A percentile compares a stretch with the other conserved stretches of the same genome.
These are phyloP conservation scores for Abortiporus biennis DNA, from an alignment of 1,284 basidiomycete species.

Conservation along the genomic window DNA sequence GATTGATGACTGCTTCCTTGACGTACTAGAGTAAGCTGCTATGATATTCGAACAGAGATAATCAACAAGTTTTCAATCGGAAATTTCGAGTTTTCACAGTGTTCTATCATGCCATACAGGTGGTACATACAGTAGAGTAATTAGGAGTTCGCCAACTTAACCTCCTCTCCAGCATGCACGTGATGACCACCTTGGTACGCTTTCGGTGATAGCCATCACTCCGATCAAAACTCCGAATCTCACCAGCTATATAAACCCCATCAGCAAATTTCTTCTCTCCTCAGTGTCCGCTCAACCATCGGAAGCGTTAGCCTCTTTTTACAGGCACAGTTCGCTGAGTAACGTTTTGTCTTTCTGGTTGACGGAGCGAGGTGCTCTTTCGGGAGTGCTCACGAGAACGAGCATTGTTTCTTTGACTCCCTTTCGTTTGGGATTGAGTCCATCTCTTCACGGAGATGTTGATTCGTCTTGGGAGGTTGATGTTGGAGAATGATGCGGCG, in stretches of 20 bases:
- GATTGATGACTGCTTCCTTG: no score
- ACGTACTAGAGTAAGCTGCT: no score
- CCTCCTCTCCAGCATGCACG: no score
- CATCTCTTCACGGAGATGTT: constrained; percentile 37
- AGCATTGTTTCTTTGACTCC: constrained; percentile 33
- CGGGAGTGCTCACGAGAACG: constrained; percentile 65
- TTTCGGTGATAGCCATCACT: no score
- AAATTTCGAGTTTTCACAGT: no score
- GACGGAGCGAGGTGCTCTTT: constrained; percentile 65
- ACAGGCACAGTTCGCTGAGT: constrained; percentile 26
- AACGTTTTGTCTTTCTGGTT: constrained; percentile 51
- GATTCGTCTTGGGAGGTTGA: constrained; percentile 43
- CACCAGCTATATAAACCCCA: constrained; percentile 23
- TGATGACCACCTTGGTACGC: no score
- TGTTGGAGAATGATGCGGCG: constrained; percentile 38
- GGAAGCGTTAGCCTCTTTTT: constrained; percentile 29
- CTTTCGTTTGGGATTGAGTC: constrained; percentile 30
- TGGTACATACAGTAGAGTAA: no score
- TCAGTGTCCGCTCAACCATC: constrained; percentile 32
- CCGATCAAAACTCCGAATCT: no score
- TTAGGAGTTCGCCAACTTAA: no score
- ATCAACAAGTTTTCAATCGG: no score
- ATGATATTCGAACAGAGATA: no score
- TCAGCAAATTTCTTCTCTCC: constrained; percentile 14
- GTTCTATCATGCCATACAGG: no score